These are phyloP conservation scores for Lichtheimia ramosa DNA, from an alignment of 371 early-diverging fungal genomes.

Conservation along the genomic window DNA sequence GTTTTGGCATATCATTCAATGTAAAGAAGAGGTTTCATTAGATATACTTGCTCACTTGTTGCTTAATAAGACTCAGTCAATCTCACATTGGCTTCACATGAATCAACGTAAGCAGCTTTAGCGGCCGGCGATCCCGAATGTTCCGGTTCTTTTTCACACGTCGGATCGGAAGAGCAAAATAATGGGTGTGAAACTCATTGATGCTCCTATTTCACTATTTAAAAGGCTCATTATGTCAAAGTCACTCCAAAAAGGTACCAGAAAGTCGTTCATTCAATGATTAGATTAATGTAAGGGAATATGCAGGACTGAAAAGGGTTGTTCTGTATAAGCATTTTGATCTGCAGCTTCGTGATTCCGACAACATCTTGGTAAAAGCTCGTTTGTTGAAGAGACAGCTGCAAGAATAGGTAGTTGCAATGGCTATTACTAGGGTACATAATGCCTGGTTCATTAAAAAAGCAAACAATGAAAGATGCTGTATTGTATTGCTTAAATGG, in stretches of 20 bases:
- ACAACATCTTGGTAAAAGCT: not conserved
- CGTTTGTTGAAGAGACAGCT: not conserved
- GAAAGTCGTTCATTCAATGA: too few relatives aligned
- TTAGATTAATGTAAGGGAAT: too few relatives aligned
- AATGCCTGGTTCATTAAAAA: too few relatives aligned
- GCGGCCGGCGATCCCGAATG: conserved; percentile 1
- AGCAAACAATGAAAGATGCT: too few relatives aligned
- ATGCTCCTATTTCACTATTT: too few relatives aligned
- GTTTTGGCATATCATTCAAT: not conserved
- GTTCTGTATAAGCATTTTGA: too few relatives aligned
- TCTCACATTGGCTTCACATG: not conserved
- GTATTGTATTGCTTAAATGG: too few relatives aligned
- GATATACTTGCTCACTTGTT: not conserved
- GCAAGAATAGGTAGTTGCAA: not conserved
- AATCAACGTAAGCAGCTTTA: not conserved
- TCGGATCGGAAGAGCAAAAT: conserved; percentile 1
- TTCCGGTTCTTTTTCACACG: not conserved
- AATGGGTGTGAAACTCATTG: too few relatives aligned
- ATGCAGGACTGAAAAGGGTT: too few relatives aligned
- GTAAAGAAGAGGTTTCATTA: not conserved
- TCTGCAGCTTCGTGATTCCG: conserved; percentile 1
- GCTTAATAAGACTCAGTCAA: not conserved
- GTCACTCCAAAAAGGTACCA: too few relatives aligned
- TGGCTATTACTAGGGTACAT: too few relatives aligned
- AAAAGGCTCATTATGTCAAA: too few relatives aligned